These are phyloP conservation scores for Oenanthe sinensis DNA, from an alignment of 129 eudicot species.

Conservation along the genomic window DNA sequence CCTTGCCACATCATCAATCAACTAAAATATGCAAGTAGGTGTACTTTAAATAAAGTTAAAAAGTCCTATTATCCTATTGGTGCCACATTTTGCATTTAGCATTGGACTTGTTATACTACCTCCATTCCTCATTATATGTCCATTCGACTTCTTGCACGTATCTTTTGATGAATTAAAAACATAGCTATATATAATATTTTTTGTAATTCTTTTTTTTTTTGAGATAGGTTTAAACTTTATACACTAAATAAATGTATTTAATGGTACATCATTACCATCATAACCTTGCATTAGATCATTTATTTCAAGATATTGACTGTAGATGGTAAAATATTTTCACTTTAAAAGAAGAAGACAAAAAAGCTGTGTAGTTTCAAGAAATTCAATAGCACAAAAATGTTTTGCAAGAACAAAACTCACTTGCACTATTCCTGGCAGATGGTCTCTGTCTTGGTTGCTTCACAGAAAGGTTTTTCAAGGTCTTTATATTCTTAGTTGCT, in stretches of 20 bases:
- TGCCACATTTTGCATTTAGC: too few relatives aligned
- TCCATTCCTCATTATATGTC: background rate
- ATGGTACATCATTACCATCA: background rate
- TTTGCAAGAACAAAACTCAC: slow-evolving; percentile 27
- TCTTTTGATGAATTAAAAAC: background rate
- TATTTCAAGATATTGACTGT: background rate
- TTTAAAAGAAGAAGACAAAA: background rate
- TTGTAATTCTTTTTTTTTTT: background rate
- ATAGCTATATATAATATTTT: background rate
- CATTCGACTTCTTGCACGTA: background rate
- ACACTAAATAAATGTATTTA: background rate
- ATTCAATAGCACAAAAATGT: background rate
- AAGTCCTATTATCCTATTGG: too few relatives aligned
- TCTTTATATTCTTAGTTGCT: slow-evolving; percentile 41
- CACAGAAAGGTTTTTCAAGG: slow-evolving; percentile 22
- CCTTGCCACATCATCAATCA: too few relatives aligned
- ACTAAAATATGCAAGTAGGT: too few relatives aligned
- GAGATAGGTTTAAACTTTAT: background rate
- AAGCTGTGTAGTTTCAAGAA: background rate
- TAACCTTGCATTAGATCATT: background rate
- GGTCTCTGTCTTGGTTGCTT: slow-evolving; percentile 62
- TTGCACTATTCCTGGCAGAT: slow-evolving; percentile 47
- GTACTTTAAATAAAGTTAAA: too few relatives aligned
- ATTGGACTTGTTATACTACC: background rate
- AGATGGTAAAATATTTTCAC: background rate